Evolutionary conservation across 2,329 filamentous ascomycete genomes (phyloP).

Genomic region (Cercospora sp.): DNA sequence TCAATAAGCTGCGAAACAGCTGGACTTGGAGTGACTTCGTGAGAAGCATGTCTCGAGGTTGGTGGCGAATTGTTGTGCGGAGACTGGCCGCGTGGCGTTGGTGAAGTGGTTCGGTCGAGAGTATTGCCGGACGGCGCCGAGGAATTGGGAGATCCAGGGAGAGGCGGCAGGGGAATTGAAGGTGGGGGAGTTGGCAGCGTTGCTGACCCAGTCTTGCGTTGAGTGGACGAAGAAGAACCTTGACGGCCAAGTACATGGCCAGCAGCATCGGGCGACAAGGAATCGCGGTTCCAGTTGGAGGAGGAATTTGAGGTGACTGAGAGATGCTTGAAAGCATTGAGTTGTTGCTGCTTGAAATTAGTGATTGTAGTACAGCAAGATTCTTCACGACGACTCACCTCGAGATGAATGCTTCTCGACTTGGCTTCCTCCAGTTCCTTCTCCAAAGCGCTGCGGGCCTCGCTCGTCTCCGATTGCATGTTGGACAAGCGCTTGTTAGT

Average conservation of each 20-base stretch:
- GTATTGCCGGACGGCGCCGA: slow-evolving; percentile 43
- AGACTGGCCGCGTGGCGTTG: slow-evolving; percentile 59
- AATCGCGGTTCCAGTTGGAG: slow-evolving; percentile 45
- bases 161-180: slow-evolving; percentile 89
- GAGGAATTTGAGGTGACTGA: slow-evolving; percentile 37
- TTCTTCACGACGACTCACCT: slow-evolving; percentile 57
- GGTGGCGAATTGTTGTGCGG: slow-evolving; percentile 61
- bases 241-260: slow-evolving; percentile 52
- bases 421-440: slow-evolving; percentile 76
- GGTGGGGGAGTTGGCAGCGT: slow-evolving; percentile 92
- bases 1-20: slow-evolving; percentile 79
- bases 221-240: slow-evolving; percentile 63
- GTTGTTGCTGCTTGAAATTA: slow-evolving; percentile 62
- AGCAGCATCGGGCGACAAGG: slow-evolving; percentile 47
- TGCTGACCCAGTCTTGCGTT: slow-evolving; percentile 82
- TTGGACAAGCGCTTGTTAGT: slow-evolving; percentile 83
- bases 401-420: slow-evolving; percentile 70
- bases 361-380: background rate
- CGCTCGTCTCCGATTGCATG: slow-evolving; percentile 49
- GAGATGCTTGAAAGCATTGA: slow-evolving; percentile 37
- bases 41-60: slow-evolving; percentile 70
- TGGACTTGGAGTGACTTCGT: slow-evolving; percentile 55
- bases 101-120: slow-evolving; percentile 48
- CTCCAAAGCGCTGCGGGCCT: slow-evolving; percentile 50
- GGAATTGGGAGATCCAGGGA: slow-evolving; percentile 64